A percentile compares a stretch with the other conserved stretches of the same genome.
phyloP scores from a whole-genome alignment of 768 basidiomycete species.

The Mrakia frigida region DNA sequence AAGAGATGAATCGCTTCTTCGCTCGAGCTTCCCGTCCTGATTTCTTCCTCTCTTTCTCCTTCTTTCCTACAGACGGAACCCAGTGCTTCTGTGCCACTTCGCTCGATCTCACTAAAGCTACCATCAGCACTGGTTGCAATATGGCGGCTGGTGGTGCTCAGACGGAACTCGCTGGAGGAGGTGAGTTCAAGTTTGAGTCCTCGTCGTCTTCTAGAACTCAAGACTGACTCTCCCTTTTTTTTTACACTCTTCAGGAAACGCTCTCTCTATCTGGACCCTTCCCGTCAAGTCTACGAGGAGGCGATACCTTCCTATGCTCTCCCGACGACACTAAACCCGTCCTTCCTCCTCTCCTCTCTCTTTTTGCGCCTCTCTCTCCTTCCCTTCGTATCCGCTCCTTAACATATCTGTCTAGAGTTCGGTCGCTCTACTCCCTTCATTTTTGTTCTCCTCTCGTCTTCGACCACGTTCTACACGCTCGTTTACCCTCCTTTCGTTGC shows the following conservation, averaged over 20 bases:
- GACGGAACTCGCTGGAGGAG: conserved; percentile 19
- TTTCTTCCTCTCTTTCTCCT: too few species aligned
- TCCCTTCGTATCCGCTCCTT: too few species aligned
- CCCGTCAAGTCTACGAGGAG: background rate
- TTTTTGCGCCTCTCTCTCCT: background rate
- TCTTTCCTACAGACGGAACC: too few species aligned
- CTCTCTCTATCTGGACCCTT: background rate
- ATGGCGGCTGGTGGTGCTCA: too few species aligned
- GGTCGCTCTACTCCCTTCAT: background rate
- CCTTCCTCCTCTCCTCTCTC: background rate
- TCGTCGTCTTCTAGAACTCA: background rate
- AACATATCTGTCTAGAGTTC: background rate
- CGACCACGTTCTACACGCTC: background rate
- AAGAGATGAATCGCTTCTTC: too few species aligned
- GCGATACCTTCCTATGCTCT: background rate
- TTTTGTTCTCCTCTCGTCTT: background rate
- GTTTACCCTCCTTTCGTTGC: background rate
- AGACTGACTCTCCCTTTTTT: conserved; percentile 32
- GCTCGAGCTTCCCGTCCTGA: too few species aligned
- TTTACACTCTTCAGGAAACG: conserved; percentile 23
- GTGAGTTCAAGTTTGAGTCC: too few species aligned
- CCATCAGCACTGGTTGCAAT: conserved; percentile 10
- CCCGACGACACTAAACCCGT: background rate
- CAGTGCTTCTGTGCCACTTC: conserved; percentile 13
- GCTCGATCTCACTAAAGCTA: conserved; percentile 5